Evolutionary conservation across 306 rosid species (phyloP).

Genomic region (Prinsepia uniflora): DNA sequence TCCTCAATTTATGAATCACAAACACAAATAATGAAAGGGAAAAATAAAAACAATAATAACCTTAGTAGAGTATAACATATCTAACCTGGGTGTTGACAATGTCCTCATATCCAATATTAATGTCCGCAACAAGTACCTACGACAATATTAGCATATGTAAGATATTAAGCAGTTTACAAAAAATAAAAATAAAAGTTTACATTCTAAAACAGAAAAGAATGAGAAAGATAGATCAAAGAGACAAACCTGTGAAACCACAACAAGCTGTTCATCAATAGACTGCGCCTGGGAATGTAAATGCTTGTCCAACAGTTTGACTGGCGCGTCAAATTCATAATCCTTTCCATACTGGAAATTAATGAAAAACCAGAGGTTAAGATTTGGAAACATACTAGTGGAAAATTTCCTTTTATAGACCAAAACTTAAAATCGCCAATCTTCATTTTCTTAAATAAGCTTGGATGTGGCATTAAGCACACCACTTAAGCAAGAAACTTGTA

Average conservation of each 20-base stretch:
- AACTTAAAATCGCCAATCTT: not conserved
- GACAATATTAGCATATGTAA: conserved; percentile 18
- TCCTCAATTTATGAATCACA: not conserved
- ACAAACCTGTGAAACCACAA: conserved; percentile 74
- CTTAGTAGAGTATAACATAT: not conserved
- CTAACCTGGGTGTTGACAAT: conserved; percentile 71
- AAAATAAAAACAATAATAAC: not conserved
- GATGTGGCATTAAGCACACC: not conserved
- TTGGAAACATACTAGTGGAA: not conserved
- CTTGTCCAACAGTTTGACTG: conserved; percentile 80
- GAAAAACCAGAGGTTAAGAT: conserved; percentile 12
- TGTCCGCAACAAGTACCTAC: conserved; percentile 82
- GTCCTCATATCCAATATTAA: conserved; percentile 79
- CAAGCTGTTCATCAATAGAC: conserved; percentile 66
- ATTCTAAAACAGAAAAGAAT: not conserved
- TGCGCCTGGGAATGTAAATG: conserved; percentile 70
- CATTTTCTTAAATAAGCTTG: not conserved
- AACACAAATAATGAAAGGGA: not conserved
- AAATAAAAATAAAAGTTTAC: not conserved
- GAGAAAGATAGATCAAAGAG: not conserved
- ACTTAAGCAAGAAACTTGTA: not conserved
- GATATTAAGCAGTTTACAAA: conserved; percentile 5
- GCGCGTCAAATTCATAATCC: conserved; percentile 73
- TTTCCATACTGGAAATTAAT: conserved; percentile 61
- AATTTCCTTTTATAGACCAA: not conserved